These are phyloP conservation scores for Globisporangium cederbergense DNA, from an alignment of 352 stramenopile species.

Conservation along the genomic window DNA sequence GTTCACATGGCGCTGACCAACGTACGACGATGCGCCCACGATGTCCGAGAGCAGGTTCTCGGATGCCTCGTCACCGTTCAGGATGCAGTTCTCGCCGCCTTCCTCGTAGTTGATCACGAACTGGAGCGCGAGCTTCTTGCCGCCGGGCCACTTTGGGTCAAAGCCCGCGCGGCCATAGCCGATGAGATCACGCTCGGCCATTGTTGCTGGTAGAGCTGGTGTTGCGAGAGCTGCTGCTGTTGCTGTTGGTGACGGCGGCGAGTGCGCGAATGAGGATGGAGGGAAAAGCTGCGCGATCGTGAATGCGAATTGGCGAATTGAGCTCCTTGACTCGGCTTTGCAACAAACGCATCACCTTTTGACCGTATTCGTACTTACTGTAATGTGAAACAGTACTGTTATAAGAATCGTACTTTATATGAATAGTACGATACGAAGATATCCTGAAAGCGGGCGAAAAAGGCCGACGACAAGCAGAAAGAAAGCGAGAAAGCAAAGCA, in stretches of 20 bases:
- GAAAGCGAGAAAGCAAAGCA: not conserved
- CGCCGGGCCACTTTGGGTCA: conserved; percentile 76
- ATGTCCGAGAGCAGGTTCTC: conserved; percentile 94
- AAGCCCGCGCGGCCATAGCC: conserved; percentile 80
- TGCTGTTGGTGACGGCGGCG: not conserved
- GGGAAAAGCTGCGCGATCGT: conserved; percentile 12
- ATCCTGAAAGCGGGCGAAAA: conserved; percentile 8
- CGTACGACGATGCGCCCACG: conserved; percentile 73
- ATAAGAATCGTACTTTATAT: conserved; percentile 11
- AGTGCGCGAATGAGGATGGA: not conserved
- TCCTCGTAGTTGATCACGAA: conserved; percentile 98
- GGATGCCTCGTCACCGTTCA: conserved; percentile 86
- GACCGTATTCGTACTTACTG: conserved; percentile 18
- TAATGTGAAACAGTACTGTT: not conserved
- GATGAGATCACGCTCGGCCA: conserved; percentile 68
- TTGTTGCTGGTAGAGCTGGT: not conserved
- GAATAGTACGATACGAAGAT: conserved; percentile 3
- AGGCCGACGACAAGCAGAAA: conserved; percentile 17
- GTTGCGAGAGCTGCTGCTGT: conserved; percentile 1
- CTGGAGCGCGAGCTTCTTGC: conserved; percentile 88
- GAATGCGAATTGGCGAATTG: conserved; percentile 31
- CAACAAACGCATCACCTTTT: conserved; percentile 3
- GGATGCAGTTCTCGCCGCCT: conserved; percentile 91
- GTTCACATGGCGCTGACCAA: conserved; percentile 84
- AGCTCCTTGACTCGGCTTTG: not conserved